Evolutionary conservation across 805 yeast species (phyloP).

Genomic region (Kodamaea fukazawae): DNA sequence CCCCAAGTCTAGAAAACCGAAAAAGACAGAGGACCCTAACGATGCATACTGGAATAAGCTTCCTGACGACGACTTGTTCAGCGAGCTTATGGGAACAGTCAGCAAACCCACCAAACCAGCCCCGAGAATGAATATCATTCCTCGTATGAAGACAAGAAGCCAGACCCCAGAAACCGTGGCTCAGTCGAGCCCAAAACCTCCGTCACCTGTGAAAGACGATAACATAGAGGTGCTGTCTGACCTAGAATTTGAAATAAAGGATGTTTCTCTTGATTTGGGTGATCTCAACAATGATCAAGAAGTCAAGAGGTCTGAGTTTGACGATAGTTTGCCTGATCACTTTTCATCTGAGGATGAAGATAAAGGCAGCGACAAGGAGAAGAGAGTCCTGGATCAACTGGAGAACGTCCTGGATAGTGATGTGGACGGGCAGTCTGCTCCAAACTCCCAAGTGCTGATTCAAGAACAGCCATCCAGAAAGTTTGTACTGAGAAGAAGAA

Average conservation of each 20-base stretch:
- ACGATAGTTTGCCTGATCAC: too few relatives aligned
- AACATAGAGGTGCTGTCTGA: not conserved
- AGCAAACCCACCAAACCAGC: not conserved
- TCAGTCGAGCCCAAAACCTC: too few relatives aligned
- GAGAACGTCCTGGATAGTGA: too few relatives aligned
- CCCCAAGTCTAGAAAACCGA: conserved; percentile 1
- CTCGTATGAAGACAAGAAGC: conserved; percentile 1
- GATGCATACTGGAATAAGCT: conserved; percentile 23
- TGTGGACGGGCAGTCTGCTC: too few relatives aligned
- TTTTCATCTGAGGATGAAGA: too few relatives aligned
- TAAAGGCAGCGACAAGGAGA: too few relatives aligned
- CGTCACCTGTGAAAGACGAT: too few relatives aligned
- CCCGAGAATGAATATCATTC: conserved; percentile 1
- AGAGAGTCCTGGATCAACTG: too few relatives aligned
- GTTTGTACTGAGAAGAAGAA: not conserved
- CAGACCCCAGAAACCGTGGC: not conserved
- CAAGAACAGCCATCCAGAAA: too few relatives aligned
- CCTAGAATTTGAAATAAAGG: not conserved
- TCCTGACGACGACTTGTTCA: conserved; percentile 20
- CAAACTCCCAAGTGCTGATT: too few relatives aligned
- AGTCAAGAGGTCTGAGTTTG: not conserved
- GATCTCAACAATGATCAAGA: not conserved
- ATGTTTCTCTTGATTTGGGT: not conserved
- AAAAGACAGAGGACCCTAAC: conserved; percentile 16
- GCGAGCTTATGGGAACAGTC: conserved; percentile 12